Conservation (phyloP, 805 yeast species). For the Priceomyces haplophilus region DNA sequence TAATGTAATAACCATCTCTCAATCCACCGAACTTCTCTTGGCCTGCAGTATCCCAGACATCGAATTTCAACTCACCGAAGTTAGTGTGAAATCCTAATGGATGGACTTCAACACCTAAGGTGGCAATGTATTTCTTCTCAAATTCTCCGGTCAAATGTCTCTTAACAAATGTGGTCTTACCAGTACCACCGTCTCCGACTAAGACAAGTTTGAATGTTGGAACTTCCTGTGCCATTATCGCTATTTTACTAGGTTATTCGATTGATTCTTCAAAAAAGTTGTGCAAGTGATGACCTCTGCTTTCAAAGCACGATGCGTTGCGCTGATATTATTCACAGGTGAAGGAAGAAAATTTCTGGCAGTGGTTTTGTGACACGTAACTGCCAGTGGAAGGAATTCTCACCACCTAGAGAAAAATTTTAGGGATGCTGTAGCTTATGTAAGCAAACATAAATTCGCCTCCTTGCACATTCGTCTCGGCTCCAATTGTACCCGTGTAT, state of each 20-base stretch:
- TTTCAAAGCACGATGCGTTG: conserved; percentile 1
- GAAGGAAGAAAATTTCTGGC: background rate
- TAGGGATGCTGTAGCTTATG: background rate
- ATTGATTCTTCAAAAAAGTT: conserved; percentile 2
- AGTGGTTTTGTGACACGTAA: background rate
- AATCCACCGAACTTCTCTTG: conserved; percentile 99
- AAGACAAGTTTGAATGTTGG: conserved; percentile 97
- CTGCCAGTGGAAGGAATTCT: background rate
- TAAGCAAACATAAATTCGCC: no score
- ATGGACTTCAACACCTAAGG: conserved; percentile 99
- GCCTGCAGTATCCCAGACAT: conserved; percentile 99
- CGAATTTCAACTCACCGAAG: conserved; percentile 97
- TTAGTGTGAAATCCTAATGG: conserved; percentile 98
- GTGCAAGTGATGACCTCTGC: conserved; percentile 1
- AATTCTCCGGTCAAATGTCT: conserved; percentile 99
- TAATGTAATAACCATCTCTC: conserved; percentile 99
- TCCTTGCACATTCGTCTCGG: no score
- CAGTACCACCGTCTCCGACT: conserved; percentile 99
- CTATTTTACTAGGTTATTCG: conserved; percentile 10
- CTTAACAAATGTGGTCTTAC: conserved; percentile 99
- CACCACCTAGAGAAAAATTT: background rate
- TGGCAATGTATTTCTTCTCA: conserved; percentile 98
- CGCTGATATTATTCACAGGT: conserved; percentile 3
- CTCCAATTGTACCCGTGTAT: background rate
- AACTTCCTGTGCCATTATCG: conserved; percentile 69